Evolutionary conservation across 768 basidiomycete genomes (phyloP), one percentile per base, ranked within the genome.

Genomic region (Rhodosporidiobolus sp.): DNA sequence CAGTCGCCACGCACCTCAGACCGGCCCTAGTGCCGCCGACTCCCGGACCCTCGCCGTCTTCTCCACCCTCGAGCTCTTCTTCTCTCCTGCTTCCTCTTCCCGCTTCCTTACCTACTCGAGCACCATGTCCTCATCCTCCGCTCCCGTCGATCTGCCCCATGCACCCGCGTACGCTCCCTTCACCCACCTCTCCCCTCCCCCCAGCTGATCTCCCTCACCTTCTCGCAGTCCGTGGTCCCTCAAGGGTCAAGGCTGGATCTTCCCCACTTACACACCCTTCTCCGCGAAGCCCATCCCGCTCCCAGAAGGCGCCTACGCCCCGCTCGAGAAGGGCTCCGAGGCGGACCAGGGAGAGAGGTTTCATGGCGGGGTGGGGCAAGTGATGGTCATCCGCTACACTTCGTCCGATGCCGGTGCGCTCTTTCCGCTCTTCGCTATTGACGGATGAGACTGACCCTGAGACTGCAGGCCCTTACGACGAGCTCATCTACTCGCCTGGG

Each of bases 221-320:
- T 28, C 2, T 16, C 7, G 16, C 46, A 69, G 67, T 24, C 67
- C 67, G 10, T 69, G 67, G 67, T 34, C 49, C 48, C 32, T 69
- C 26, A 26, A 30, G 24, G 67, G 67, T 48, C 26, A 50, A 35
- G 60, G 53, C 8, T 69, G 67, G 67, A 63, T 63, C 61, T 63
- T 49, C n/a, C 67, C 67, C 16, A n/a, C 63, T 55, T 60, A 70
- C 63, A 69, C 60, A 14, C 61, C 61, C 4, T 69, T 69, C 55
- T 63, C 61, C 1, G 10, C n/a, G 0, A 58, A 30, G n/a, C 67
- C 67, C 54, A 54, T 69, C 61, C 45, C 53, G 14, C 45, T 69
- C 1, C 54, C 61, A 0, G 24, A n/a, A 4, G 67, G 24, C 24
- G 4, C 54, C 22, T 69, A 69, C 49, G 46, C 54, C 9, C 32